Percentiles rank a stretch among this genome's conserved stretches.
phyloP scores from a whole-genome alignment of 2,329 filamentous ascomycete species.

The Xylariaceae sp. region DNA sequence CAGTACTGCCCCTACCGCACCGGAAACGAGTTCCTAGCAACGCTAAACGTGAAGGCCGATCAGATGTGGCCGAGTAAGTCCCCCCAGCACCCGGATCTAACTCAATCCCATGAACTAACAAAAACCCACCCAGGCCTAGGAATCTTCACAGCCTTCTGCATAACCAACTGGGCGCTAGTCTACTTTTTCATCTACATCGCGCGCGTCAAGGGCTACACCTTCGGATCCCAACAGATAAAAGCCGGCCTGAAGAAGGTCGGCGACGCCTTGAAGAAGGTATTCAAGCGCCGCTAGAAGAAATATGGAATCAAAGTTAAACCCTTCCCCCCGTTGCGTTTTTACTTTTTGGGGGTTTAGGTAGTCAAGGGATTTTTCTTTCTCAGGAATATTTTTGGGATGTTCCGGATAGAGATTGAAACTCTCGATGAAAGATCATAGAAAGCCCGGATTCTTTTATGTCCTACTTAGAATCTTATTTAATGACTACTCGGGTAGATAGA shows the following conservation, averaged over 20 bases:
- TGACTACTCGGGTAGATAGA: too few species aligned
- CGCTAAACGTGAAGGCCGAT: constrained; percentile 44
- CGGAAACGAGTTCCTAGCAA: constrained; percentile 59
- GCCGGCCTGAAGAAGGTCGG: constrained; percentile 27
- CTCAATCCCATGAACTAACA: neutral
- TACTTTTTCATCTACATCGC: constrained; percentile 77
- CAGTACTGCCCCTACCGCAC: constrained; percentile 62
- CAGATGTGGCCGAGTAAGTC: constrained; percentile 63
- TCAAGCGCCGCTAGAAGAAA: constrained; percentile 15
- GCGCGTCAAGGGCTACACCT: constrained; percentile 64
- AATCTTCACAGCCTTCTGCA: constrained; percentile 66
- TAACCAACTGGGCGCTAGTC: constrained; percentile 67
- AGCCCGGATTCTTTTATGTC: too few species aligned
- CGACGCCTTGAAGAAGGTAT: constrained; percentile 34
- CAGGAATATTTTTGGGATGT: too few species aligned
- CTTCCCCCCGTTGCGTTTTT: too few species aligned
- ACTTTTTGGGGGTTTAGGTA: too few species aligned
- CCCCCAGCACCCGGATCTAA: neutral
- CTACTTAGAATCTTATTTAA: too few species aligned
- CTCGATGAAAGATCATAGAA: too few species aligned
- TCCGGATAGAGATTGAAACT: too few species aligned
- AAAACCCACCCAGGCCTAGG: constrained; percentile 49
- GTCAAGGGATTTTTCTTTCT: too few species aligned
- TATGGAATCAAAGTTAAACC: neutral
- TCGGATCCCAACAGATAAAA: constrained; percentile 61